These are phyloP conservation scores for Oryza punctata DNA, from an alignment of 176 grass and related monocot species.

Conservation along the genomic window DNA sequence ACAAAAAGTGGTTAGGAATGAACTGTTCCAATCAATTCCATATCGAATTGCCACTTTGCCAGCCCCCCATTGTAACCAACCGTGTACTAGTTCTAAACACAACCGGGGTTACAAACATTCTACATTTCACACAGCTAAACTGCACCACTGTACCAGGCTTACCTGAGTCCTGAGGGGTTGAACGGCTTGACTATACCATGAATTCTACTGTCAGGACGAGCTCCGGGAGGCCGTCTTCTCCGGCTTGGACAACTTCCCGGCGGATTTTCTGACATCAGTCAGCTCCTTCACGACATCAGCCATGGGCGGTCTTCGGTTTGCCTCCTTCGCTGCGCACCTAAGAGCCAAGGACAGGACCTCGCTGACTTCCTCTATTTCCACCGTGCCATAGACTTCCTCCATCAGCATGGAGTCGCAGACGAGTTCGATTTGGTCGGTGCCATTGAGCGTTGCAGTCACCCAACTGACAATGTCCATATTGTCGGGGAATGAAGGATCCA, in stretches of 20 bases:
- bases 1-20: background rate
- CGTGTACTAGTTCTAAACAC: background rate
- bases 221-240: background rate
- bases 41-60: background rate
- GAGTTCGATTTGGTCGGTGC: conserved; percentile 43
- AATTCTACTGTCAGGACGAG: background rate
- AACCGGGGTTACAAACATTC: background rate
- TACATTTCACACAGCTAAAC: background rate
- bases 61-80: background rate
- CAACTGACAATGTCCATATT: conserved; percentile 53
- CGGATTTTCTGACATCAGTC: conserved; percentile 14
- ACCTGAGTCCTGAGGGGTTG: background rate
- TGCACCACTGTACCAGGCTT: background rate
- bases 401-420: conserved; percentile 50
- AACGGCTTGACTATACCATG: background rate
- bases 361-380: conserved; percentile 48
- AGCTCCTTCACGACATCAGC: conserved; percentile 56
- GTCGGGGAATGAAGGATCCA: conserved; percentile 50
- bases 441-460: conserved; percentile 36
- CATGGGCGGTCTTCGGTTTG: conserved; percentile 55
- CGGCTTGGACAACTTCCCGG: background rate
- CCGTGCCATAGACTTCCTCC: conserved; percentile 49
- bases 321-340: conserved; percentile 45
- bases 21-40: background rate
- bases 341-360: conserved; percentile 56